These are phyloP conservation scores for Fusarium heterosporum DNA, from an alignment of 2,329 filamentous ascomycete species.

Conservation along the genomic window DNA sequence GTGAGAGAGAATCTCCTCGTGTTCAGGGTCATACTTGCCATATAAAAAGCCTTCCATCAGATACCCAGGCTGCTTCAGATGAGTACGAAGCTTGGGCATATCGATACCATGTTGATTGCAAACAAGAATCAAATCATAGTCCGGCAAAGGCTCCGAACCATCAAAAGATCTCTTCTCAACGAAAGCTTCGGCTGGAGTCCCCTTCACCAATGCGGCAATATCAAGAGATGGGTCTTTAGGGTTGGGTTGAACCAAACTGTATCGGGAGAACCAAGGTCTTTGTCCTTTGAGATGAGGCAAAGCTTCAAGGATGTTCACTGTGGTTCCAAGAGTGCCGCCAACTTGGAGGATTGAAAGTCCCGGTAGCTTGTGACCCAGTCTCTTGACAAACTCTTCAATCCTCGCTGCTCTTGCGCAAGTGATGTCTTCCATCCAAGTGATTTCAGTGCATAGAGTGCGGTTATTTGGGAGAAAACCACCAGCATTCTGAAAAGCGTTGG, in stretches of 20 bases:
- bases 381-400: constrained; percentile 47
- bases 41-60: constrained; percentile 38
- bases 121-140: constrained; percentile 53
- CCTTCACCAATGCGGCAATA: constrained; percentile 23
- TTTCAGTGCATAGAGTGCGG: constrained; percentile 61
- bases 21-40: not conserved
- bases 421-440: constrained; percentile 60
- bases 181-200: constrained; percentile 36
- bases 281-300: constrained; percentile 42
- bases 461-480: constrained; percentile 61
- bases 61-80: constrained; percentile 48
- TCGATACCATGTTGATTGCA: constrained; percentile 33
- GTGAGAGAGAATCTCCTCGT: constrained; percentile 4
- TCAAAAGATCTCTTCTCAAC: constrained; percentile 47
- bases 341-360: constrained; percentile 55
- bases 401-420: constrained; percentile 39
- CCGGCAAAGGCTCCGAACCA: constrained; percentile 38
- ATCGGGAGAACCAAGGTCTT: constrained; percentile 52
- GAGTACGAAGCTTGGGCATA: constrained; percentile 29
- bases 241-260: constrained; percentile 46
- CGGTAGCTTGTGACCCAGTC: constrained; percentile 56
- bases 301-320: constrained; percentile 43
- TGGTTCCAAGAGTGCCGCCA: constrained; percentile 45
- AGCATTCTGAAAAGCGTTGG: constrained; percentile 40
- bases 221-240: constrained; percentile 7